phyloP scores from a whole-genome alignment of 495 filamentous ascomycete genomes.

The Podospora pseudoanserina region DNA sequence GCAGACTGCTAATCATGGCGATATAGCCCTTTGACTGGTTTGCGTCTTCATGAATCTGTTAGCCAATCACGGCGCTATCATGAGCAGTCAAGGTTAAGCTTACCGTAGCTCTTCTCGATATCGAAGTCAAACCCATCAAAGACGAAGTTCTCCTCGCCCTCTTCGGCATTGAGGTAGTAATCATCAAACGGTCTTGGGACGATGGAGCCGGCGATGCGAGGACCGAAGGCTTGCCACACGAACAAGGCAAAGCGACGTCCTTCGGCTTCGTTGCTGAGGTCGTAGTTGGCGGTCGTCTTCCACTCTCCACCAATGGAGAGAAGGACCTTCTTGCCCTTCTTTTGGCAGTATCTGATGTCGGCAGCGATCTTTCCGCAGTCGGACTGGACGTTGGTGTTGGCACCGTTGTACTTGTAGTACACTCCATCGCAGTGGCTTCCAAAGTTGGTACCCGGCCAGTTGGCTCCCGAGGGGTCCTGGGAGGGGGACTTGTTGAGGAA shows the following conservation, averaged over 20 bases:
- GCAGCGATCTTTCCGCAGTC: conserved; percentile 39
- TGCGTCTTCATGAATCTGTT: conserved; percentile 13
- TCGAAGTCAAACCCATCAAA: conserved; percentile 72
- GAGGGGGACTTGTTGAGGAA: conserved; percentile 44
- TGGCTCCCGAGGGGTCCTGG: conserved; percentile 28
- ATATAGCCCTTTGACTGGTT: conserved; percentile 27
- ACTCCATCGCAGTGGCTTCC: conserved; percentile 35
- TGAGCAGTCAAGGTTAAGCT: background rate
- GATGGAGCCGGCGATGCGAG: conserved; percentile 30
- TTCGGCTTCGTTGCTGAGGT: conserved; percentile 46
- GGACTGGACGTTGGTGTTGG: conserved; percentile 36
- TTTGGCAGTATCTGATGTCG: conserved; percentile 62
- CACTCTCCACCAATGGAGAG: conserved; percentile 57
- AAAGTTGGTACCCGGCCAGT: conserved; percentile 44
- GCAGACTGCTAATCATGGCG: conserved; percentile 51
- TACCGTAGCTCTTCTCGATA: conserved; percentile 47
- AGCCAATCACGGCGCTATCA: background rate
- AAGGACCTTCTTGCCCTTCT: conserved; percentile 60
- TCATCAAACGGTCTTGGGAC: conserved; percentile 64
- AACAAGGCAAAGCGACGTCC: conserved; percentile 58
- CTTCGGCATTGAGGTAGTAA: conserved; percentile 31
- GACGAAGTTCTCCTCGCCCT: conserved; percentile 16
- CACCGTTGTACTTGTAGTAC: conserved; percentile 31
- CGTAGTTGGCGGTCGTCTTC: conserved; percentile 33
- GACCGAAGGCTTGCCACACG: conserved; percentile 64